Conservation (phyloP, 2,329 filamentous ascomycete genomes). For the Ophiosphaerella narmari region DNA sequence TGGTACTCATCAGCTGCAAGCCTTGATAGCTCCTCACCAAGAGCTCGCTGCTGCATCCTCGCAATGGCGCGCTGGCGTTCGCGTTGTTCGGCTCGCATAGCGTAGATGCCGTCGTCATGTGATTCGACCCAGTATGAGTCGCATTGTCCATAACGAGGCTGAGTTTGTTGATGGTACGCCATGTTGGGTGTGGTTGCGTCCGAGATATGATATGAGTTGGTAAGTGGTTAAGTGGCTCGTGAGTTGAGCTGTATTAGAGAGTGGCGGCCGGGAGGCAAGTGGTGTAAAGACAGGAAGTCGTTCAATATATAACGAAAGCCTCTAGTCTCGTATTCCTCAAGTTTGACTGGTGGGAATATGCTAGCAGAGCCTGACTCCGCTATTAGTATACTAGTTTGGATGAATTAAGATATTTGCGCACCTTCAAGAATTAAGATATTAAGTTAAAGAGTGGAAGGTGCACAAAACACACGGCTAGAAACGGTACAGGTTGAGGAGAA, state of each 20-base stretch:
- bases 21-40: constrained; percentile 86
- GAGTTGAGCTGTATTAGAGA: constrained; percentile 52
- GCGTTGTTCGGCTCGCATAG: constrained; percentile 67
- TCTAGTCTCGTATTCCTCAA: constrained; percentile 38
- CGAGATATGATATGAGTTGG: constrained; percentile 18
- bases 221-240: constrained; percentile 49
- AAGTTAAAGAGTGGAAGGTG: constrained; percentile 47
- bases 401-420: constrained; percentile 38
- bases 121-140: constrained; percentile 71
- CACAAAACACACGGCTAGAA: constrained; percentile 40
- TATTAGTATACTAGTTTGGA: constrained; percentile 6
- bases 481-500: constrained; percentile 36
- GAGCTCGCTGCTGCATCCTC: constrained; percentile 81
- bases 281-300: constrained; percentile 62
- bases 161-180: constrained; percentile 58
- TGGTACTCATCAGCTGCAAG: constrained; percentile 88
- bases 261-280: constrained; percentile 55
- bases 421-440: constrained; percentile 56
- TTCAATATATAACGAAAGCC: constrained; percentile 56
- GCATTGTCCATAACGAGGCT: constrained; percentile 65
- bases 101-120: constrained; percentile 59
- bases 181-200: constrained; percentile 49
- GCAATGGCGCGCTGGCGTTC: constrained; percentile 79
- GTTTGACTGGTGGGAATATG: constrained; percentile 42
- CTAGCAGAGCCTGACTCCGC: constrained; percentile 43